Percentiles rank a stretch among this genome's conserved stretches.
phyloP scores from a whole-genome alignment of 441 rosid species.

The Lepidium campestre region DNA sequence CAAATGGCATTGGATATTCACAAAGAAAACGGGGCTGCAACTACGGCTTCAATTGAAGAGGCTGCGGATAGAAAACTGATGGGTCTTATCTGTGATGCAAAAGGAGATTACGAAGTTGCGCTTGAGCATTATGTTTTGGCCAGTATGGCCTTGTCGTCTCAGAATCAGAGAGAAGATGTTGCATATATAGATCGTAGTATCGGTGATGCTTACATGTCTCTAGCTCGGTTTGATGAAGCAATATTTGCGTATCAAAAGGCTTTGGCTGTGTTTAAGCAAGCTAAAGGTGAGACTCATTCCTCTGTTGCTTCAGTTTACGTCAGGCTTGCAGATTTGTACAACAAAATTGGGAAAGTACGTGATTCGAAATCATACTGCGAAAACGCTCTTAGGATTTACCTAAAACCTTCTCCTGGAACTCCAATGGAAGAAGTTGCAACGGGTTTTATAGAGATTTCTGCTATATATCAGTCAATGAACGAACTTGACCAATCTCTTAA shows the following conservation, averaged over 20 bases:
- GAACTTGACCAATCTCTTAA: constrained; percentile 68
- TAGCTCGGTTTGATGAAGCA: constrained; percentile 86
- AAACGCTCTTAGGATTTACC: constrained; percentile 72
- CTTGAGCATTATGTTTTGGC: constrained; percentile 82
- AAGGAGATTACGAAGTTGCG: constrained; percentile 74
- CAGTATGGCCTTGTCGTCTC: constrained; percentile 84
- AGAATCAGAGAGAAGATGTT: constrained; percentile 61
- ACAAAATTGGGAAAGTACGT: constrained; percentile 69
- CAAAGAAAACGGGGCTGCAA: constrained; percentile 46
- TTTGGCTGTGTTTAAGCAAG: constrained; percentile 62
- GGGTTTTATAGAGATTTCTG: constrained; percentile 78
- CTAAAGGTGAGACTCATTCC: constrained; percentile 80
- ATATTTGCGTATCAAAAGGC: constrained; percentile 84
- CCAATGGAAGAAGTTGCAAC: constrained; percentile 69
- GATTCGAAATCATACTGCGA: constrained; percentile 81
- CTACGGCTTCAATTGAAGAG: constrained; percentile 66
- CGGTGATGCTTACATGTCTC: constrained; percentile 80
- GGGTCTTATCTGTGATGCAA: constrained; percentile 76
- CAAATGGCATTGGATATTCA: constrained; percentile 74
- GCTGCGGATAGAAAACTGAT: constrained; percentile 81
- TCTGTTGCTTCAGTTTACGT: constrained; percentile 74
- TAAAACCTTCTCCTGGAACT: constrained; percentile 57
- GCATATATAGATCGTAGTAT: constrained; percentile 82
- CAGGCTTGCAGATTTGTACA: constrained; percentile 76
- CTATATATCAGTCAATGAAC: constrained; percentile 80